phyloP scores from a whole-genome alignment of 768 basidiomycete species.

The Rubroboletus satanas region DNA sequence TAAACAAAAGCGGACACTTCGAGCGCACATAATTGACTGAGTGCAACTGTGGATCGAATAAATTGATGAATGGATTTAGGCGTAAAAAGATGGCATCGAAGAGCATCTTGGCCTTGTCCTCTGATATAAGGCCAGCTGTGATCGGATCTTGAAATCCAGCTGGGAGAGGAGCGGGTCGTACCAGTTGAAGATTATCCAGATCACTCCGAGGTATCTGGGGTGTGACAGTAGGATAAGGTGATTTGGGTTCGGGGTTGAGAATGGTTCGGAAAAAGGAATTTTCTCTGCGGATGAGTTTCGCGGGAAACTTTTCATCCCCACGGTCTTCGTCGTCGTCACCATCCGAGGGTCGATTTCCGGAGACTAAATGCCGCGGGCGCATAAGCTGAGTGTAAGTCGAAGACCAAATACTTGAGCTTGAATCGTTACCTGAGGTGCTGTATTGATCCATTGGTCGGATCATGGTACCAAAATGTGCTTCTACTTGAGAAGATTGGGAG shows the following conservation, averaged over 20 bases:
- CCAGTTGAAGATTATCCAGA: slow-evolving; percentile 34
- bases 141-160: slow-evolving; percentile 61
- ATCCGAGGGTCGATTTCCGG: slow-evolving; percentile 28
- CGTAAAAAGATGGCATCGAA: slow-evolving; percentile 80
- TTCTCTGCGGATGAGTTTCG: slow-evolving; percentile 69
- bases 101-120: slow-evolving; percentile 63
- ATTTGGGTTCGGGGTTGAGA: slow-evolving; percentile 64
- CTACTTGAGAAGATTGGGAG: slow-evolving; percentile 23
- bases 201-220: slow-evolving; percentile 32
- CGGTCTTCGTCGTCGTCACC: slow-evolving; percentile 67
- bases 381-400: slow-evolving; percentile 1
- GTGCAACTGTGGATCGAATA: slow-evolving; percentile 86
- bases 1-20: slow-evolving; percentile 80
- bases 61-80: slow-evolving; percentile 84
- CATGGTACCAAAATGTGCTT: slow-evolving; percentile 28
- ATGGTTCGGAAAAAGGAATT: slow-evolving; percentile 83
- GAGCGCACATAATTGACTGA: slow-evolving; percentile 74
- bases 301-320: slow-evolving; percentile 68
- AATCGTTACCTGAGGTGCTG: slow-evolving; percentile 26
- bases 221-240: slow-evolving; percentile 30
- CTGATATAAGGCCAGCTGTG: slow-evolving; percentile 63
- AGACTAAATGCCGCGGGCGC: slow-evolving; percentile 14
- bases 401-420: background rate
- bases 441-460: slow-evolving; percentile 31
- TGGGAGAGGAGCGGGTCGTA: slow-evolving; percentile 35